Conservation (phyloP, 2,329 filamentous ascomycete genomes). For the Colletotrichum destructivum region DNA sequence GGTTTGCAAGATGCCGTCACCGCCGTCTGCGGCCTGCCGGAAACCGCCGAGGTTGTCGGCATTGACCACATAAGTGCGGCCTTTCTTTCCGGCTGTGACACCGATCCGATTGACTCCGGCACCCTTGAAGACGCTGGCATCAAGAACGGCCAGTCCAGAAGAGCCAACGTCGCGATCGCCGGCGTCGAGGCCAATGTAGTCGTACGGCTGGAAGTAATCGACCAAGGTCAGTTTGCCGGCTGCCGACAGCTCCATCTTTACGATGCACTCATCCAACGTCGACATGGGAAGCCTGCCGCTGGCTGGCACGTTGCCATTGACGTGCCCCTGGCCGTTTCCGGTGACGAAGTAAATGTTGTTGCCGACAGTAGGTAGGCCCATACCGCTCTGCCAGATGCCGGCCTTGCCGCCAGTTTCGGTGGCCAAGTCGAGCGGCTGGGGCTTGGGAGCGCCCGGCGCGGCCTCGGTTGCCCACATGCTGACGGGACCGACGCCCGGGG, state of each 20-base stretch:
- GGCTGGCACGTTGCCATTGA: conserved; percentile 53
- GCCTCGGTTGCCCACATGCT: conserved; percentile 47
- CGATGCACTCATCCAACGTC: conserved; percentile 53
- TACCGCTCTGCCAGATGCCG: conserved; percentile 55
- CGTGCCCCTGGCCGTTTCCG: conserved; percentile 51
- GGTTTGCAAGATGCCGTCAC: conserved; percentile 55
- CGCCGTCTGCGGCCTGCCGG: conserved; percentile 53
- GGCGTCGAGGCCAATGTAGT: conserved; percentile 55
- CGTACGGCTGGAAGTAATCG: conserved; percentile 61
- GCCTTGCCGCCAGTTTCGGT: conserved; percentile 50
- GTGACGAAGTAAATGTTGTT: conserved; percentile 48
- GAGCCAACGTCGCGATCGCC: conserved; percentile 58
- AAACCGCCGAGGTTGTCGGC: conserved; percentile 59
- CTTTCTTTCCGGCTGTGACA: conserved; percentile 57
- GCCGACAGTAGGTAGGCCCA: conserved; percentile 51
- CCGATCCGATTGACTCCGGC: conserved; percentile 53
- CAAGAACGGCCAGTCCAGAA: conserved; percentile 53
- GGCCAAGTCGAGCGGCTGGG: conserved; percentile 42
- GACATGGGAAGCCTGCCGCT: conserved; percentile 51
- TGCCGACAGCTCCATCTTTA: conserved; percentile 48
- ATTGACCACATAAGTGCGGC: conserved; percentile 57
- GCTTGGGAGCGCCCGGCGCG: conserved; percentile 54
- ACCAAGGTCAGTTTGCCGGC: conserved; percentile 43
- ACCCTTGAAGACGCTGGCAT: conserved; percentile 52
- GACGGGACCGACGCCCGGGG: conserved; percentile 49